phyloP scores from a whole-genome alignment of 352 stramenopile species.

The Phytophthora constricta region DNA sequence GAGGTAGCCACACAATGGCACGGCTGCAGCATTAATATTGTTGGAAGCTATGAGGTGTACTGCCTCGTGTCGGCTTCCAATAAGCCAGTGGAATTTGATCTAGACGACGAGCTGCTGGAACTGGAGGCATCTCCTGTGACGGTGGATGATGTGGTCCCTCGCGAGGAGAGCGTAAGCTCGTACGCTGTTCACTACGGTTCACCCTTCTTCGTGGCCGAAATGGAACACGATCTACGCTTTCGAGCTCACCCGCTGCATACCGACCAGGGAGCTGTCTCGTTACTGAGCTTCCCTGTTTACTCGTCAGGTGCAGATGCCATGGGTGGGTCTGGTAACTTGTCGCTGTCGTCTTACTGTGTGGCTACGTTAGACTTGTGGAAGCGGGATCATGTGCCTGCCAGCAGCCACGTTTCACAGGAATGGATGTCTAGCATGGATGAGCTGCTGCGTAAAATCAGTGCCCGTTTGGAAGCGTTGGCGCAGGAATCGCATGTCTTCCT shows the following conservation, averaged over 20 bases:
- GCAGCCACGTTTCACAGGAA: constrained; percentile 68
- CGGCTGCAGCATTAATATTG: constrained; percentile 73
- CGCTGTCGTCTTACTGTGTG: constrained; percentile 46
- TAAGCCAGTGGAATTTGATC: constrained; percentile 28
- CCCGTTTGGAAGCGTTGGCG: constrained; percentile 57
- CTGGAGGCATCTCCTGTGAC: constrained; percentile 46
- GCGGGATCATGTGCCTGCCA: constrained; percentile 52
- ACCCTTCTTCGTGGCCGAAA: constrained; percentile 72
- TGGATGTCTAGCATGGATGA: constrained; percentile 53
- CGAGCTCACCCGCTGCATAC: constrained; percentile 70
- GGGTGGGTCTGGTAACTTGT: not conserved
- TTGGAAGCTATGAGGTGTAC: constrained; percentile 63
- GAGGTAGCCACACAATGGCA: constrained; percentile 70
- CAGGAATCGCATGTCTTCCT: constrained; percentile 48
- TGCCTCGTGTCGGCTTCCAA: constrained; percentile 66
- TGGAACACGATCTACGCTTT: constrained; percentile 68
- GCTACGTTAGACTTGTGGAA: constrained; percentile 78
- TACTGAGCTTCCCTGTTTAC: constrained; percentile 80
- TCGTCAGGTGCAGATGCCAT: constrained; percentile 32
- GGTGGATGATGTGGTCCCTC: constrained; percentile 61
- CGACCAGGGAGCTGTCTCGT: constrained; percentile 61
- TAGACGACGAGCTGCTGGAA: constrained; percentile 38
- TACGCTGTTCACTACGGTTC: constrained; percentile 73
- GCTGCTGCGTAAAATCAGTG: constrained; percentile 47
- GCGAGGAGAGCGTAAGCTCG: constrained; percentile 70